Base-by-base conservation (phyloP, 1,284 basidiomycete genomes). In the Malassezia pachydermatis region DNA sequence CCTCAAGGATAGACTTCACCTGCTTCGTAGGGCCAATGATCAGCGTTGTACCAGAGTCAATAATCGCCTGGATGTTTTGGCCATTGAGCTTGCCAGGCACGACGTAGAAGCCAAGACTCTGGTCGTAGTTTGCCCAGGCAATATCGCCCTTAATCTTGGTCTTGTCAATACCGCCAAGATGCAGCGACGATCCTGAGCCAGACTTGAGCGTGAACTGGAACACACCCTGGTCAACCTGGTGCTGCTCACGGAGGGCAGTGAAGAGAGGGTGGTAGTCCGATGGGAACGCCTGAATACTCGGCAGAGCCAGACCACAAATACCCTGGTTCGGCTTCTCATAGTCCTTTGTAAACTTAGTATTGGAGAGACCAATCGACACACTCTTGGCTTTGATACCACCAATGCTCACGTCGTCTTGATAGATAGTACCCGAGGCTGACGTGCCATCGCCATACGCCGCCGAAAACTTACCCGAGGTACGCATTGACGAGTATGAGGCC, bases 391-490 rank as follows among this genome's bases (percentile, higher is more conserved):
- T 58, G 9, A 75, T 56, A 8, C 73, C 70, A 20, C 60, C 74
- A 30, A 75, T 61, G 25, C 51, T 51, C 30, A 80, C 75, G 2
- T 66, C 75, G 56, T 83, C 81, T 2, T 67, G 70, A 67, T 77
- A 81, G 51, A 78, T 73, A 27, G 72, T 68, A 25, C 80, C 81
- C 7, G 65, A 62, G 10, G 78, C 78, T n/a, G 72, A 73, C 8
- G 77, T 78, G n/a, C 78, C 78, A 60, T 81, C 79, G 6, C 76
- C 79, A 61, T 79, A 83, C 3, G 57, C 20, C 51, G 80, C 75
- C 5, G 35, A 49, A 69, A 81, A 81, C 0, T 56, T 58, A 47
- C 66, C 62, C 33, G 57, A 49, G 37, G 62, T 63, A 24, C 54
- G 42, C 8, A 20, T 22, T 3, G 58, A 58, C 20, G 60, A 62